phyloP scores from a whole-genome alignment of 306 rosid species.

The Canavalia ensiformis region DNA sequence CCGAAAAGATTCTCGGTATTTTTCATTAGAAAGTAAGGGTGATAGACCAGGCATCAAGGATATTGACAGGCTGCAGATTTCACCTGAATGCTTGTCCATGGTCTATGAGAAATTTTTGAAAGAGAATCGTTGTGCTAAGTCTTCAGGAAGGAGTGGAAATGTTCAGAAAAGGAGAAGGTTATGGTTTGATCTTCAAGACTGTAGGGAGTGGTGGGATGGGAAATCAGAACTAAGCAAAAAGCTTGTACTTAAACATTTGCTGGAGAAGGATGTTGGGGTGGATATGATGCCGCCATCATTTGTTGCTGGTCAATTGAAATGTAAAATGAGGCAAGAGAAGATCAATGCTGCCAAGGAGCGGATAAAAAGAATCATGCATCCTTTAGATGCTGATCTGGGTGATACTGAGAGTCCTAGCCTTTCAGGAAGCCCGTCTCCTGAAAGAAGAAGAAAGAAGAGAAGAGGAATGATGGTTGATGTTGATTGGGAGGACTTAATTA shows the following conservation, averaged over 20 bases:
- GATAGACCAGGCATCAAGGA: slow-evolving; percentile 10
- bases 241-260: slow-evolving; percentile 64
- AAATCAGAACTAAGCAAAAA: slow-evolving; percentile 77
- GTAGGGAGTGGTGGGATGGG: slow-evolving; percentile 86
- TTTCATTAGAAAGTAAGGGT: slow-evolving; percentile 34
- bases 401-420: neutral
- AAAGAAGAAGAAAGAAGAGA: slow-evolving; percentile 66
- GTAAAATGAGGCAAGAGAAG: slow-evolving; percentile 66
- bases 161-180: slow-evolving; percentile 44
- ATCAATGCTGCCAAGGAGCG: slow-evolving; percentile 74
- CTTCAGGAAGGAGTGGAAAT: slow-evolving; percentile 40
- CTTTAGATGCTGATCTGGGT: slow-evolving; percentile 42
- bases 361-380: slow-evolving; percentile 64
- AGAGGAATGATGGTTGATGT: slow-evolving; percentile 50
- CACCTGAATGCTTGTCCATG: slow-evolving; percentile 73
- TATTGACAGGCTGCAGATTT: slow-evolving; percentile 56
- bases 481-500: slow-evolving; percentile 87
- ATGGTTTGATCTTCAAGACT: slow-evolving; percentile 44
- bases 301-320: slow-evolving; percentile 56
- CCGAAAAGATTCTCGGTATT: slow-evolving; percentile 55
- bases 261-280: slow-evolving; percentile 79
- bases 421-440: neutral
- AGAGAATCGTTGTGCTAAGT: slow-evolving; percentile 40
- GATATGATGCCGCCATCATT: slow-evolving; percentile 81
- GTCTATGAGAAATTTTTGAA: slow-evolving; percentile 56